Percentiles rank a stretch among this genome's conserved stretches.
phyloP scores from a whole-genome alignment of 1,139 yeast genomes.

The Candida tunisiensis region DNA sequence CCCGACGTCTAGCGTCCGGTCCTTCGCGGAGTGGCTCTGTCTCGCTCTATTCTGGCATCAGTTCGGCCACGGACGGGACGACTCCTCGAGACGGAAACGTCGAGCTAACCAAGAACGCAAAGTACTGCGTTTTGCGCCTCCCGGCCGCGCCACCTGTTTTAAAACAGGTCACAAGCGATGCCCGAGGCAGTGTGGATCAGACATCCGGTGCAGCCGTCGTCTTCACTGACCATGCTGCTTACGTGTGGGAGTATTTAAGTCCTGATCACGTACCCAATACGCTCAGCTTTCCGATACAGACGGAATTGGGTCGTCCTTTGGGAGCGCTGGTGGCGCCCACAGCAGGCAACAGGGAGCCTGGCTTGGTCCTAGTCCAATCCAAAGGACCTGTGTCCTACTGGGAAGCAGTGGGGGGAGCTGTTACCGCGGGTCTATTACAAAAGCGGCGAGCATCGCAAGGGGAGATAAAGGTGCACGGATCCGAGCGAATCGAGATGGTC shows the following conservation, averaged over 20 bases:
- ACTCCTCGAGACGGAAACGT: no score
- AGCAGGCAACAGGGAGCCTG: conserved; percentile 50
- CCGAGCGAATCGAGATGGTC: conserved; percentile 40
- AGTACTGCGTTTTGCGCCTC: no score
- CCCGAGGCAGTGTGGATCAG: conserved; percentile 30
- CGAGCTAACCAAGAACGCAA: no score
- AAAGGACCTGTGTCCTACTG: conserved; percentile 44
- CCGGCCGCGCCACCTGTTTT: no score
- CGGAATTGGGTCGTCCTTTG: conserved; percentile 24
- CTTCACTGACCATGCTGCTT: conserved; percentile 31
- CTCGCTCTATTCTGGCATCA: no score
- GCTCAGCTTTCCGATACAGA: conserved; percentile 21
- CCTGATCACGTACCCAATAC: conserved; percentile 44
- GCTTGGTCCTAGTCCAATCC: conserved; percentile 39
- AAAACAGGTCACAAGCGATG: no score
- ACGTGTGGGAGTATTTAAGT: conserved; percentile 57
- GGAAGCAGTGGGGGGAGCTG: conserved; percentile 52
- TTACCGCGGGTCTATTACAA: conserved; percentile 44
- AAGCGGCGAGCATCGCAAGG: conserved; percentile 10
- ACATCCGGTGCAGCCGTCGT: conserved; percentile 38
- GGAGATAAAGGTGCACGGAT: conserved; percentile 24
- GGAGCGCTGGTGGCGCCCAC: conserved; percentile 55
- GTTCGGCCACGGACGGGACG: no score
- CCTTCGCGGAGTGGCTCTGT: no score
- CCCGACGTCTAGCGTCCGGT: no score